phyloP scores from a whole-genome alignment of 495 filamentous ascomycete species.

The Hypomontagnella monticulosa region DNA sequence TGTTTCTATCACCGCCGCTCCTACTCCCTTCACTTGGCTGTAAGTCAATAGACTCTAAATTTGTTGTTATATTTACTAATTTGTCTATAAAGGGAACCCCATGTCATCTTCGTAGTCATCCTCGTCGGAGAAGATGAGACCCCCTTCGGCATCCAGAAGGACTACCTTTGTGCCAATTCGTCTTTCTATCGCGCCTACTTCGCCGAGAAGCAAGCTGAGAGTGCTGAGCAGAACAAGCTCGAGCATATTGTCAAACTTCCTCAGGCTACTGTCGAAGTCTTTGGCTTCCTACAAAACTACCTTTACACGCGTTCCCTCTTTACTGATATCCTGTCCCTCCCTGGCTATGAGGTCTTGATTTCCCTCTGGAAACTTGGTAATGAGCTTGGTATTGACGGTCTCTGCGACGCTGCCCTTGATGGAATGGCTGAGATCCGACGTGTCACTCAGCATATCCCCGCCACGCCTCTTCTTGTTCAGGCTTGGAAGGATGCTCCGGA shows the following conservation, averaged over 20 bases:
- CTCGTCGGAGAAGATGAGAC: conserved; percentile 59
- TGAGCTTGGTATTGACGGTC: conserved; percentile 60
- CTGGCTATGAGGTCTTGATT: conserved; percentile 60
- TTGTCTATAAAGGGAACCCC: conserved; percentile 53
- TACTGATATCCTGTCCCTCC: conserved; percentile 49
- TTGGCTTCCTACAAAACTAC: conserved; percentile 62
- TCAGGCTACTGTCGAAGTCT: conserved; percentile 55
- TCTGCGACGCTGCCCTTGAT: conserved; percentile 61
- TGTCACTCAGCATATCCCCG: conserved; percentile 59
- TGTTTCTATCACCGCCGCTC: background rate
- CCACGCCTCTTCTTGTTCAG: conserved; percentile 61
- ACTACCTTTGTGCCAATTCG: conserved; percentile 62
- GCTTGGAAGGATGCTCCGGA: conserved; percentile 65
- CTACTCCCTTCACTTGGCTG: conserved; percentile 42
- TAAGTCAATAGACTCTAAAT: conserved; percentile 22
- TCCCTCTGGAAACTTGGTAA: conserved; percentile 62
- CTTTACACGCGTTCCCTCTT: conserved; percentile 60
- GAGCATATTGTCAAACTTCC: conserved; percentile 60
- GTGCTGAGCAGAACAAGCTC: conserved; percentile 39
- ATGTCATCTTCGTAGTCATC: conserved; percentile 62
- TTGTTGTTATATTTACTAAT: conserved; percentile 18
- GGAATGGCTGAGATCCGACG: conserved; percentile 61
- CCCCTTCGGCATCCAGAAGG: conserved; percentile 65
- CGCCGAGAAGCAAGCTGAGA: conserved; percentile 35
- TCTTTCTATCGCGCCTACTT: conserved; percentile 57